Percentiles rank a stretch among this genome's conserved stretches.
These are phyloP conservation scores for Fusarium nurragi DNA, from an alignment of 2,329 filamentous ascomycete genomes.

Conservation along the genomic window DNA sequence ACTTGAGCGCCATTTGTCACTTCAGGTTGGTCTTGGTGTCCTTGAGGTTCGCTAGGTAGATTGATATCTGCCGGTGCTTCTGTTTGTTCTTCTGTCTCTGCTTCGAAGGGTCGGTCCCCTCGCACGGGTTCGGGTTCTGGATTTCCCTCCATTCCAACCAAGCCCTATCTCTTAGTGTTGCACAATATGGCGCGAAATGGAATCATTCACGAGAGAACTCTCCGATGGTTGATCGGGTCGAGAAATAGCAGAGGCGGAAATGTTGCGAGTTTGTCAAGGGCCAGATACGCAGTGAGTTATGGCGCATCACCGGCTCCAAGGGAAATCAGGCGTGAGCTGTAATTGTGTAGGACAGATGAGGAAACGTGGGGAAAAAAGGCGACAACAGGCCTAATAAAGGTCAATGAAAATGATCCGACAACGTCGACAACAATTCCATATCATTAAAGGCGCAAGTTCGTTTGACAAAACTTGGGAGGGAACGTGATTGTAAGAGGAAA, in stretches of 20 bases:
- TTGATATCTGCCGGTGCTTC: slow-evolving; percentile 10
- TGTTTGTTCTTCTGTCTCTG: not conserved
- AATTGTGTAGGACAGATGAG: not conserved
- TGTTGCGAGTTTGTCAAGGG: slow-evolving; percentile 13
- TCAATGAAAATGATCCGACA: not conserved
- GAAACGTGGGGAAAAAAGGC: not conserved
- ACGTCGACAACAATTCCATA: slow-evolving; percentile 6
- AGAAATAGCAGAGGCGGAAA: not conserved
- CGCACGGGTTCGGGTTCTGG: slow-evolving; percentile 26
- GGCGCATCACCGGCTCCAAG: slow-evolving; percentile 20
- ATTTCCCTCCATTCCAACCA: slow-evolving; percentile 44
- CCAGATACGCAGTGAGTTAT: slow-evolving; percentile 6
- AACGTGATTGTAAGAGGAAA: slow-evolving; percentile 11
- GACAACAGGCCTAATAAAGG: not conserved
- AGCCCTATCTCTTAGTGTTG: slow-evolving; percentile 11
- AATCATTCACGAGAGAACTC: not conserved
- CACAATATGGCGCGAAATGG: slow-evolving; percentile 5
- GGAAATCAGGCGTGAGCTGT: not conserved
- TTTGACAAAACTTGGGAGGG: slow-evolving; percentile 2
- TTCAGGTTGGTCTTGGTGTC: slow-evolving; percentile 8
- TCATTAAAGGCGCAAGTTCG: slow-evolving; percentile 22
- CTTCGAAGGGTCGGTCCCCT: slow-evolving; percentile 12
- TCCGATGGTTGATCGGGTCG: slow-evolving; percentile 9
- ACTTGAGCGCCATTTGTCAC: slow-evolving; percentile 6
- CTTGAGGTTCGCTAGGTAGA: slow-evolving; percentile 10